Evolutionary conservation across 139 green algal species (phyloP).

Genomic region (Picochlorum sp.): DNA sequence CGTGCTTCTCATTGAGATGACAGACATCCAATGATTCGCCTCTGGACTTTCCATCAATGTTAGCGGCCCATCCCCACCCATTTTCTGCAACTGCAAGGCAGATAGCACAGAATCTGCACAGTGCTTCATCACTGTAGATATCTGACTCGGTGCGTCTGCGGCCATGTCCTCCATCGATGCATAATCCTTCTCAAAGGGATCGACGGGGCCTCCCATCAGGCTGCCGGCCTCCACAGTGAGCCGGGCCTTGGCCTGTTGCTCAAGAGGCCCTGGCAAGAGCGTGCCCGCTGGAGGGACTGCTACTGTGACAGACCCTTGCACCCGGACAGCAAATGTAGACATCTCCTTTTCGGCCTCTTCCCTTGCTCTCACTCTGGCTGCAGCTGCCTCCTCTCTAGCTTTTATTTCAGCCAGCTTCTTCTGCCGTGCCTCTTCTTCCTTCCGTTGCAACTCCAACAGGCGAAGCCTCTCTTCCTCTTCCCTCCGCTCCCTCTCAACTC

Average conservation of each 20-base stretch:
- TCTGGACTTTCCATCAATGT: conserved; percentile 35
- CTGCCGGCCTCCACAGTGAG: neutral
- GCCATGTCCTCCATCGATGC: neutral
- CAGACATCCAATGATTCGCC: conserved; percentile 31
- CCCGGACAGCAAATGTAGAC: conserved; percentile 24
- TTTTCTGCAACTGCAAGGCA: conserved; percentile 30
- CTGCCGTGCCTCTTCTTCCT: conserved; percentile 20
- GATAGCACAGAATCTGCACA: conserved; percentile 17
- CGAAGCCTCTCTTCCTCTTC: conserved; percentile 14
- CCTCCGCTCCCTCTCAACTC: conserved; percentile 15
- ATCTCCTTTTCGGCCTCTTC: conserved; percentile 17
- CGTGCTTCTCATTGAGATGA: neutral
- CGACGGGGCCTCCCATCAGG: conserved; percentile 14
- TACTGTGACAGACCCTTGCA: conserved; percentile 26
- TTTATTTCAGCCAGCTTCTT: conserved; percentile 14
- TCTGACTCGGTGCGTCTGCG: conserved; percentile 10
- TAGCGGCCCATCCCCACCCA: conserved; percentile 38
- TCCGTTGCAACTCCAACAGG: conserved; percentile 4
- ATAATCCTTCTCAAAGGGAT: conserved; percentile 7
- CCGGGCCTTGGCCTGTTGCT: conserved; percentile 14
- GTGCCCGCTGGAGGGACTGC: conserved; percentile 19
- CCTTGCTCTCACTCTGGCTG: conserved; percentile 13
- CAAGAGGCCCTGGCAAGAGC: conserved; percentile 19
- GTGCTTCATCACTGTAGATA: neutral
- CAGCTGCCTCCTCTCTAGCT: conserved; percentile 19